Base-by-base conservation (phyloP, 768 basidiomycete species). In the Auricularia cornea region DNA sequence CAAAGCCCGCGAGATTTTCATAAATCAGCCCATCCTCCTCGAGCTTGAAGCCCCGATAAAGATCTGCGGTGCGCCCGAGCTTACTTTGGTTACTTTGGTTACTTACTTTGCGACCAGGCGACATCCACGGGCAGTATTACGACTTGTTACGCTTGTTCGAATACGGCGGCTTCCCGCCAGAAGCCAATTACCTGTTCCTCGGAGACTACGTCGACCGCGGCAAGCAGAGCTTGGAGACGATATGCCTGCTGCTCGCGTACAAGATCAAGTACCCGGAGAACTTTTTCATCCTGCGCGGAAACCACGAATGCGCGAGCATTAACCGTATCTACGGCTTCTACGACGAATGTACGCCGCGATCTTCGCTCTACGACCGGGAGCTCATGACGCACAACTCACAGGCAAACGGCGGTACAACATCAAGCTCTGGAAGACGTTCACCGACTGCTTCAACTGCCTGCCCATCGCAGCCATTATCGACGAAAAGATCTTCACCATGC, bases 201-300 rank as follows among this genome's bases (percentile, higher is more conserved):
- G 96, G 96, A 66, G 96, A 99, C 79, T 99, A 99, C 73, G 96
- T 99, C 72, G 96, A 99, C 80, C 89, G 96, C 75, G 96, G 96
- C 70, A 99, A 99, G 78, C 96, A 99, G 77, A 94, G 91, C 59
- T 84, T 99, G 71, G 96, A 99, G 80, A 99, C 96, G n/a, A 99
- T 99, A 75, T 98, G 96, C 75, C 87, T 99, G 54, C 83, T 99
- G 65, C 87, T 99, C 69, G 95, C 96, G 56, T 99, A 99, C 90
- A 99, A 99, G 85, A 96, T 96, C 83, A 99, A 98, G 84, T 99
- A 98, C 82, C 96, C 96, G 60, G 96, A 99, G 85, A 99, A 99
- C 83, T 99, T 99, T 81, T 99, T 99, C 82, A 95, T 99, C 75
- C 85, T 99, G 66, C 83, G 96, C 70, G 96, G 96, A 69, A 99